A percentile compares a stretch with the other conserved stretches of the same genome.
These are phyloP conservation scores for Cryphonectria parasitica DNA, from an alignment of 2,329 filamentous ascomycete genomes.

Conservation along the genomic window DNA sequence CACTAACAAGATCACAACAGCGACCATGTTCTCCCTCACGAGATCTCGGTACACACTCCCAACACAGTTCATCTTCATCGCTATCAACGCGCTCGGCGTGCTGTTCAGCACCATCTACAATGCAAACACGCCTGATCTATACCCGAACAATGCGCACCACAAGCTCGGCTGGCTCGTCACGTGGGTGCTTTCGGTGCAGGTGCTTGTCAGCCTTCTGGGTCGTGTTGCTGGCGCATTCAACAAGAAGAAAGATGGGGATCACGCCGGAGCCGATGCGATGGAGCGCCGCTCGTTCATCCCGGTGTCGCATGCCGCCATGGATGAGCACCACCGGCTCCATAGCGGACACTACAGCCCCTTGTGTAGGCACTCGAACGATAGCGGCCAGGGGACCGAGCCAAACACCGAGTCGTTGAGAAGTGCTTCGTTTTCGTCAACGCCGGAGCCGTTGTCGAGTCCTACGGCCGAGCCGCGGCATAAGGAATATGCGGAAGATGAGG, in stretches of 20 bases:
- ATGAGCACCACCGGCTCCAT: slow-evolving; percentile 53
- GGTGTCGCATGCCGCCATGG: slow-evolving; percentile 59
- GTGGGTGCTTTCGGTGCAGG: slow-evolving; percentile 71
- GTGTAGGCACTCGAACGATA: slow-evolving; percentile 70
- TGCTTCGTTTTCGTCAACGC: slow-evolving; percentile 64
- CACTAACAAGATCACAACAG: slow-evolving; percentile 49
- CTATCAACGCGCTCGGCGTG: slow-evolving; percentile 66
- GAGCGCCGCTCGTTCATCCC: slow-evolving; percentile 66
- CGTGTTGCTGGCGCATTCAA: slow-evolving; percentile 56
- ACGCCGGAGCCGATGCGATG: slow-evolving; percentile 34
- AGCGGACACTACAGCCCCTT: slow-evolving; percentile 38
- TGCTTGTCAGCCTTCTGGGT: slow-evolving; percentile 68
- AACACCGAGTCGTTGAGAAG: slow-evolving; percentile 69
- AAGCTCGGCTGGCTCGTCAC: slow-evolving; percentile 86
- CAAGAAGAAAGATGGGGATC: not conserved
- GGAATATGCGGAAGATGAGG: slow-evolving; percentile 55
- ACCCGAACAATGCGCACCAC: slow-evolving; percentile 85
- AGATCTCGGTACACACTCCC: slow-evolving; percentile 74
- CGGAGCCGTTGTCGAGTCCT: slow-evolving; percentile 50
- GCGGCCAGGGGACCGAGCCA: slow-evolving; percentile 74
- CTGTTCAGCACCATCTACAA: slow-evolving; percentile 75
- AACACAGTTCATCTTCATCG: slow-evolving; percentile 69
- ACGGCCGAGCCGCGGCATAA: slow-evolving; percentile 40
- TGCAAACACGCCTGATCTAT: slow-evolving; percentile 79
- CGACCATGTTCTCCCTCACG: slow-evolving; percentile 83